Conservation (phyloP, 1,139 yeast genomes). For the Saccharomyces hybrid region DNA sequence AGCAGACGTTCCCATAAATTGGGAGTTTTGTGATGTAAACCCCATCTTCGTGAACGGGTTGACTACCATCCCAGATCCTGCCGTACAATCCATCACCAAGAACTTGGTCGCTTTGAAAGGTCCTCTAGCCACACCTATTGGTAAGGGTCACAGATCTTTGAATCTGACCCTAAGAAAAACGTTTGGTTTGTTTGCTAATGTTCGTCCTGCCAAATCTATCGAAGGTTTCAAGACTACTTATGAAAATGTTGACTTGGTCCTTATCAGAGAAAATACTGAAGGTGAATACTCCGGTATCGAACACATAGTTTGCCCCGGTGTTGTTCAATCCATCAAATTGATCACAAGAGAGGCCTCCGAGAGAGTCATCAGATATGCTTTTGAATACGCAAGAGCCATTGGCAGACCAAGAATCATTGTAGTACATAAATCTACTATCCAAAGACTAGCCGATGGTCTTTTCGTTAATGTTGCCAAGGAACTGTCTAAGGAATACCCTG, state of each 20-base stretch:
- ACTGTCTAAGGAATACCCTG: constrained; percentile 86
- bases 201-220: constrained; percentile 92
- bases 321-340: constrained; percentile 93
- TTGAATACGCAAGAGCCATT: constrained; percentile 87
- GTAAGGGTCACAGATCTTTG: constrained; percentile 96
- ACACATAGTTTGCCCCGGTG: constrained; percentile 97
- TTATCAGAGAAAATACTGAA: constrained; percentile 98
- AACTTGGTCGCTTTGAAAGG: constrained; percentile 95
- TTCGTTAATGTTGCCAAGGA: constrained; percentile 89
- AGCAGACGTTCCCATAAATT: constrained; percentile 89
- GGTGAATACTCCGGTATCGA: constrained; percentile 99
- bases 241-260: constrained; percentile 86
- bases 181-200: constrained; percentile 90
- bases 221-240: constrained; percentile 93
- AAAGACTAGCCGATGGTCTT: constrained; percentile 96
- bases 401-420: constrained; percentile 85
- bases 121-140: constrained; percentile 96
- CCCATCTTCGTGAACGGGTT: constrained; percentile 88
- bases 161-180: constrained; percentile 96
- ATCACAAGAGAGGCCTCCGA: constrained; percentile 95
- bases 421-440: constrained; percentile 96
- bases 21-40: constrained; percentile 96
- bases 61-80: constrained; percentile 88
- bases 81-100: constrained; percentile 85
- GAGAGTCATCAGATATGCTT: constrained; percentile 92